Percentiles rank a stretch among this genome's conserved stretches.
Conservation (phyloP, 805 yeast genomes). For the Barnettozyma populi region DNA sequence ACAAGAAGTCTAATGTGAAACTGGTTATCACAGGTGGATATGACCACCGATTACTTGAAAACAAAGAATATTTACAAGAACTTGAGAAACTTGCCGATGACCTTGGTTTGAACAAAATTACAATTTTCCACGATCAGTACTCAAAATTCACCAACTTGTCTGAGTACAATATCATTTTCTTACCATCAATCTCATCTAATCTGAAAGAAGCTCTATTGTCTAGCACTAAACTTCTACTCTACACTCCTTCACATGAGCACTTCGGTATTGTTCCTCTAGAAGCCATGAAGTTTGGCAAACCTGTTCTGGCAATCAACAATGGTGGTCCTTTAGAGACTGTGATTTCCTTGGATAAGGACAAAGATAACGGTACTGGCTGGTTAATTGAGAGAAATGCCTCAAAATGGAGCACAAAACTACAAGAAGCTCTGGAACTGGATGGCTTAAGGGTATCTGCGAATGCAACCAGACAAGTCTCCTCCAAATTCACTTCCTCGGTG, state of each 20-base stretch:
- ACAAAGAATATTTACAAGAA: slow-evolving; percentile 63
- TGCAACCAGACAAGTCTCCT: slow-evolving; percentile 28
- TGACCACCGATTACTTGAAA: slow-evolving; percentile 70
- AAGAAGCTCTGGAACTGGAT: slow-evolving; percentile 30
- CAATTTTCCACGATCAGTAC: slow-evolving; percentile 31
- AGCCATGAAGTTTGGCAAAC: slow-evolving; percentile 79
- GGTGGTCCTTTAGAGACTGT: slow-evolving; percentile 93
- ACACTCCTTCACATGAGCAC: slow-evolving; percentile 91
- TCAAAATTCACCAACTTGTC: slow-evolving; percentile 16
- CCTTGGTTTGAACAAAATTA: slow-evolving; percentile 40
- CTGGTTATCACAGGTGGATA: slow-evolving; percentile 89
- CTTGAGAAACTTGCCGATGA: slow-evolving; percentile 44
- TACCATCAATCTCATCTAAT: slow-evolving; percentile 71
- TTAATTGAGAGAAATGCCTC: slow-evolving; percentile 41
- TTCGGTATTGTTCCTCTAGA: slow-evolving; percentile 98
- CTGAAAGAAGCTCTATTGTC: slow-evolving; percentile 59
- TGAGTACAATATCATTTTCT: slow-evolving; percentile 52
- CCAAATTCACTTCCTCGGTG: slow-evolving; percentile 32
- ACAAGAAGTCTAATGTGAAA: slow-evolving; percentile 30
- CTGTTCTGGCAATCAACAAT: slow-evolving; percentile 78
- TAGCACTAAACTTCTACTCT: slow-evolving; percentile 56
- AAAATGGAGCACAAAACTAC: slow-evolving; percentile 51
- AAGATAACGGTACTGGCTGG: slow-evolving; percentile 56
- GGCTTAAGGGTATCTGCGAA: slow-evolving; percentile 17
- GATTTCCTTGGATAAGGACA: slow-evolving; percentile 28